phyloP scores from a whole-genome alignment of 1,139 yeast species.

The Pichia sp. region DNA sequence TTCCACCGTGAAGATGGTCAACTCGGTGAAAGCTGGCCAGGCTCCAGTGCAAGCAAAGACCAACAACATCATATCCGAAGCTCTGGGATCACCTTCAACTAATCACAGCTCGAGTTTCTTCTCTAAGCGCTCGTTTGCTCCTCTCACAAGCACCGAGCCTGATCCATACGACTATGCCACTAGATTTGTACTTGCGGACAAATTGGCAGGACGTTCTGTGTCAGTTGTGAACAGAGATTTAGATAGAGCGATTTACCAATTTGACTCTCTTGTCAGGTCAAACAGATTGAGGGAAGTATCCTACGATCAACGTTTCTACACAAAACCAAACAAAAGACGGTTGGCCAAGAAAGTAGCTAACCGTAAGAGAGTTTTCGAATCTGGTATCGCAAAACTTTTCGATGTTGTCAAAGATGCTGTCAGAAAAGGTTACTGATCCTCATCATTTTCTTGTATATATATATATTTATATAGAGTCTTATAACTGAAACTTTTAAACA shows the following conservation, averaged over 20 bases:
- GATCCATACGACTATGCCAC: slow-evolving; percentile 30
- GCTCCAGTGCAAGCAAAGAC: slow-evolving; percentile 1
- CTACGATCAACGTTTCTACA: slow-evolving; percentile 41
- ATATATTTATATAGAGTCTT: not conserved
- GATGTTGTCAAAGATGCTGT: slow-evolving; percentile 47
- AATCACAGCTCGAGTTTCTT: slow-evolving; percentile 2
- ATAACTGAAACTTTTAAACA: not conserved
- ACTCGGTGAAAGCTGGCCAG: slow-evolving; percentile 6
- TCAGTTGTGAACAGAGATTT: slow-evolving; percentile 35
- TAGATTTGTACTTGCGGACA: slow-evolving; percentile 37
- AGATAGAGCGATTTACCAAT: slow-evolving; percentile 34
- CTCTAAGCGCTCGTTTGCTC: slow-evolving; percentile 7
- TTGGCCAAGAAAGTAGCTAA: slow-evolving; percentile 41
- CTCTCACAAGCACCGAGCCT: slow-evolving; percentile 9
- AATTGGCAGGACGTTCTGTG: slow-evolving; percentile 45
- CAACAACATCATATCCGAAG: slow-evolving; percentile 8
- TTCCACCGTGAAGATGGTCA: slow-evolving; percentile 6
- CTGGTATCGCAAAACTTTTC: slow-evolving; percentile 45
- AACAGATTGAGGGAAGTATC: slow-evolving; percentile 38
- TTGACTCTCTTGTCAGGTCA: slow-evolving; percentile 35
- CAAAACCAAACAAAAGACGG: slow-evolving; percentile 46
- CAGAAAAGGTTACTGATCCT: slow-evolving; percentile 47
- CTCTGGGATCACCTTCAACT: not conserved
- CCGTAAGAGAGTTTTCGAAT: slow-evolving; percentile 45
- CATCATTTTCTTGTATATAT: slow-evolving; percentile 10